phyloP scores from a whole-genome alignment of 108 stramenopile genomes.

The Ochromonas danica region DNA sequence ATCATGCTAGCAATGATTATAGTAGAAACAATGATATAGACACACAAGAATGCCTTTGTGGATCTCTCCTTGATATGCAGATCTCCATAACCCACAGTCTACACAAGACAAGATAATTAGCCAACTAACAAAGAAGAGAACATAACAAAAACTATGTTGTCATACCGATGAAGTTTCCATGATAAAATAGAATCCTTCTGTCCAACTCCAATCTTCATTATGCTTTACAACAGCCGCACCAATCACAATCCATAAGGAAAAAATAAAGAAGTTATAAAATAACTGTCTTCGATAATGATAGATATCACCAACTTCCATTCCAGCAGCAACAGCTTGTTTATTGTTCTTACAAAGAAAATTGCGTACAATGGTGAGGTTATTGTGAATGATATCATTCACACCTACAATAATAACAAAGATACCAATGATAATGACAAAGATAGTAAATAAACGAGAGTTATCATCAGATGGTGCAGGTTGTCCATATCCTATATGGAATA shows the following conservation, averaged over 20 bases:
- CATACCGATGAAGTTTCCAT: slow-evolving; percentile 6
- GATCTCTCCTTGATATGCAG: not conserved
- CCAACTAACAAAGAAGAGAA: not conserved
- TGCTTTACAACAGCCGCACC: slow-evolving; percentile 4
- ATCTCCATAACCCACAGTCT: slow-evolving; percentile 23
- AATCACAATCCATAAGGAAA: not conserved
- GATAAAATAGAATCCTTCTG: not conserved
- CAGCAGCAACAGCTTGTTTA: not conserved
- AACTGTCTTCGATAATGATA: not conserved
- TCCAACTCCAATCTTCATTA: not conserved
- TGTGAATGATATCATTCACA: not conserved
- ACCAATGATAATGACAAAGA: slow-evolving; percentile 21
- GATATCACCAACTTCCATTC: not conserved
- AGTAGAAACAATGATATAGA: slow-evolving; percentile 10
- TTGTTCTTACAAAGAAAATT: not conserved
- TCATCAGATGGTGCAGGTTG: not conserved
- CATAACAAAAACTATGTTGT: not conserved
- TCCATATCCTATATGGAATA: not conserved
- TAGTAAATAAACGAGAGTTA: not conserved
- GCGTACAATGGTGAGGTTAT: not conserved
- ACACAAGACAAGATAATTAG: not conserved
- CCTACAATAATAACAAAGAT: not conserved
- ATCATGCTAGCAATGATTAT: not conserved
- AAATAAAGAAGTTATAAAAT: not conserved
- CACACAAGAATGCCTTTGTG: not conserved